These are phyloP conservation scores for Scutellaria barbata DNA, from an alignment of 257 asterid genomes.

Conservation along the genomic window DNA sequence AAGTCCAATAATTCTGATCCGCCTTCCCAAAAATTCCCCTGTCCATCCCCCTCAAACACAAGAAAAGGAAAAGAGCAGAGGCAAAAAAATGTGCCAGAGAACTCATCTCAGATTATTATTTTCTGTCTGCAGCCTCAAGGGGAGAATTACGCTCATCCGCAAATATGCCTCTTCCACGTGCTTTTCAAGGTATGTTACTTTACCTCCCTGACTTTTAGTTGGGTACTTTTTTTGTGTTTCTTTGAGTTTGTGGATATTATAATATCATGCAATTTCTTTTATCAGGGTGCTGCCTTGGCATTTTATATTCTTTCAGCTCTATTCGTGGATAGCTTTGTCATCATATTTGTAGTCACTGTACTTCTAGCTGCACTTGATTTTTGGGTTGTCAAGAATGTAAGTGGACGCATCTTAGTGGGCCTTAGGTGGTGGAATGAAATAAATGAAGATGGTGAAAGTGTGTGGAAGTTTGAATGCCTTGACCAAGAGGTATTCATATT, in stretches of 20 bases:
- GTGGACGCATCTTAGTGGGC: conserved; percentile 97
- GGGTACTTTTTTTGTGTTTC: conserved; percentile 16
- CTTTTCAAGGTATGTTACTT: conserved; percentile 71
- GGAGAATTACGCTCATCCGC: conserved; percentile 90
- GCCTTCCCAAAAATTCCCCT: conserved; percentile 5
- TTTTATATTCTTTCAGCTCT: conserved; percentile 92
- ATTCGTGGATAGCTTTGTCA: conserved; percentile 83
- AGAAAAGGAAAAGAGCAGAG: background rate
- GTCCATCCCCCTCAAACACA: conserved; percentile 4
- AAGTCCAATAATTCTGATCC: background rate
- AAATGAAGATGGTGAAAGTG: conserved; percentile 84
- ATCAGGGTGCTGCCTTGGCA: conserved; percentile 90
- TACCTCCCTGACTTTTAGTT: conserved; percentile 46
- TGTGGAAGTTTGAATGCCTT: conserved; percentile 94
- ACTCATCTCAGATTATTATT: conserved; percentile 25
- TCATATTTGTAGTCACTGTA: conserved; percentile 90
- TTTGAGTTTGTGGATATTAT: conserved; percentile 27
- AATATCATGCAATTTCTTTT: conserved; percentile 30
- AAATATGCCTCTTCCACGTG: conserved; percentile 92
- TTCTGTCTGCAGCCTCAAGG: conserved; percentile 67
- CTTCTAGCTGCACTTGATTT: conserved; percentile 93
- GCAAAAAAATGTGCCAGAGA: conserved; percentile 13
- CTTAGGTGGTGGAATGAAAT: conserved; percentile 99
- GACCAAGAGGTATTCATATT: conserved; percentile 59
- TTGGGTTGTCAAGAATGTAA: conserved; percentile 98